These are phyloP conservation scores for Pistacia integerrima DNA, from an alignment of 345 rosid species.

Conservation along the genomic window DNA sequence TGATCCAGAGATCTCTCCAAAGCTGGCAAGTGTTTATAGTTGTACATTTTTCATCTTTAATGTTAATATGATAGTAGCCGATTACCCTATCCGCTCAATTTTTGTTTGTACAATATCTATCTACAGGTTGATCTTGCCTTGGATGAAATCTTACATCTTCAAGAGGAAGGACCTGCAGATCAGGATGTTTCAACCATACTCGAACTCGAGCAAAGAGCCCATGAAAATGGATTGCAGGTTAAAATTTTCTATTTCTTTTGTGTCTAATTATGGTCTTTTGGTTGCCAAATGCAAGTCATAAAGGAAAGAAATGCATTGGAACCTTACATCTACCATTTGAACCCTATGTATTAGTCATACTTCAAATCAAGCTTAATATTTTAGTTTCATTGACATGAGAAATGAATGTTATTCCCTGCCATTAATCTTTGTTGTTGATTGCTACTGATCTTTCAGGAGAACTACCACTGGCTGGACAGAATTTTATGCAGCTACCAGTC, in stretches of 20 bases:
- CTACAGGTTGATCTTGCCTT: constrained; percentile 81
- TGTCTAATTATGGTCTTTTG: background rate
- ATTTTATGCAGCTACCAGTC: constrained; percentile 21
- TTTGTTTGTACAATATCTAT: constrained; percentile 12
- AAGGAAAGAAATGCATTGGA: background rate
- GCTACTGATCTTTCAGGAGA: constrained; percentile 45
- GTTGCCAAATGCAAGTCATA: background rate
- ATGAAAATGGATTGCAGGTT: constrained; percentile 92
- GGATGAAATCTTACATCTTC: constrained; percentile 80
- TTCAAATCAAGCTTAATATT: background rate
- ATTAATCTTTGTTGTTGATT: constrained; percentile 9
- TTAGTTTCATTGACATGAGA: constrained; percentile 2
- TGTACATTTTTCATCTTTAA: background rate
- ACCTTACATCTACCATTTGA: constrained; percentile 7
- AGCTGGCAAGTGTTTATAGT: constrained; percentile 47
- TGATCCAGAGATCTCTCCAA: constrained; percentile 85
- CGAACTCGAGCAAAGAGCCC: constrained; percentile 94
- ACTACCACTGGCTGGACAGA: constrained; percentile 49
- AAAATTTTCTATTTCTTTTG: constrained; percentile 1
- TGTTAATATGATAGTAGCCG: background rate
- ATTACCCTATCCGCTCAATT: background rate
- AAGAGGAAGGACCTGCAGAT: constrained; percentile 75
- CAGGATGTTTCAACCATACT: constrained; percentile 74
- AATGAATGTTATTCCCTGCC: background rate
- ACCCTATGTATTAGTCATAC: background rate